Evolutionary conservation across 2,329 filamentous ascomycete species (phyloP).

Genomic region (Orbilia ellipsospora): DNA sequence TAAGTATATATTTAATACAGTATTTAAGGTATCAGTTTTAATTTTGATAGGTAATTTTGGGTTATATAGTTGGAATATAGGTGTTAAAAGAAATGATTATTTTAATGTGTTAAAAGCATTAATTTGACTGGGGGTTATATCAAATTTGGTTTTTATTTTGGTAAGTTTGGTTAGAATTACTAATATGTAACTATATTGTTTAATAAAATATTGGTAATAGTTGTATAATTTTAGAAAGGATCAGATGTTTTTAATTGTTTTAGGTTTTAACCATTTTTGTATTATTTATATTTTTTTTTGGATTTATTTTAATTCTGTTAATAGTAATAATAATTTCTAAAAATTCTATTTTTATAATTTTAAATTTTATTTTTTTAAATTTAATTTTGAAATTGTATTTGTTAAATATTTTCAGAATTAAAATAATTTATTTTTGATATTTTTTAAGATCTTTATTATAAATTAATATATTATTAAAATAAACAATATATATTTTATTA

Average conservation of each 20-base stretch:
- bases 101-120: constrained; percentile 19
- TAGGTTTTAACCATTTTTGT: background rate
- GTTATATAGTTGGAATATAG: too few species aligned
- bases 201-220: too few species aligned
- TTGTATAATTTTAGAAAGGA: too few species aligned
- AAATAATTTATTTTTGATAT: constrained; percentile 15
- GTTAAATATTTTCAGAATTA: background rate
- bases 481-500: constrained; percentile 9
- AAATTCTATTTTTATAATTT: background rate
- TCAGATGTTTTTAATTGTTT: too few species aligned
- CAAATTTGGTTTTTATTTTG: background rate
- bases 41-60: too few species aligned
- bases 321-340: constrained; percentile 4
- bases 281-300: constrained; percentile 38
- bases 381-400: constrained; percentile 4
- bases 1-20: constrained; percentile 22
- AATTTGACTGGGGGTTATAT: constrained; percentile 5
- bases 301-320: constrained; percentile 29
- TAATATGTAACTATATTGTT: too few species aligned
- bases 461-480: constrained; percentile 6
- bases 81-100: constrained; percentile 8
- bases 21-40: background rate
- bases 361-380: constrained; percentile 8
- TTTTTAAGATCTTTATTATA: constrained; percentile 13
- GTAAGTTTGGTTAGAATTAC: too few species aligned